Percentiles rank a stretch among this genome's conserved stretches.
Conservation (phyloP, 331 rosid genomes). For the Rosa hybrid region DNA sequence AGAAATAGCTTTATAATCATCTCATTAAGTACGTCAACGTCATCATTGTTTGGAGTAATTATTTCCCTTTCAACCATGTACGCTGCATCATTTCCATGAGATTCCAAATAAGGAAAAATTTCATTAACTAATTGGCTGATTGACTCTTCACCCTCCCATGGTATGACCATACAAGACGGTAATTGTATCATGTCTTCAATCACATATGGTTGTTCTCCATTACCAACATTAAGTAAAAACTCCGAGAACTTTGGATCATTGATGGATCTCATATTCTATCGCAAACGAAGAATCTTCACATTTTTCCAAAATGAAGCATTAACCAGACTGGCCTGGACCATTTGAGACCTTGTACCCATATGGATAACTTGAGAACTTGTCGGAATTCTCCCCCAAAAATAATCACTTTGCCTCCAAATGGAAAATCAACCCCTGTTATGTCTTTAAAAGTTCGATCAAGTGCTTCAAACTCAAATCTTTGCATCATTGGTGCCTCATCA, state of each 20-base stretch:
- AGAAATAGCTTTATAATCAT: not conserved
- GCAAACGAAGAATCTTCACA: not conserved
- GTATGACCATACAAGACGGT: not conserved
- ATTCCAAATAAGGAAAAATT: not conserved
- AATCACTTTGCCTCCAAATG: slow-evolving; percentile 6
- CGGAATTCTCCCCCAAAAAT: not conserved
- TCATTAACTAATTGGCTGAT: not conserved
- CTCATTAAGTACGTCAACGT: not conserved
- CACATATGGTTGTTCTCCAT: too few relatives aligned
- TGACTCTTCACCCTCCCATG: not conserved
- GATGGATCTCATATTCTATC: not conserved
- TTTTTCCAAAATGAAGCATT: not conserved
- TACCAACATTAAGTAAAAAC: not conserved
- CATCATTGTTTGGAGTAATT: too few relatives aligned
- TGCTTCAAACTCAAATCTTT: not conserved
- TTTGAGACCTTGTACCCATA: not conserved
- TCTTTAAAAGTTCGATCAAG: slow-evolving; percentile 5
- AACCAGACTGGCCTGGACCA: not conserved
- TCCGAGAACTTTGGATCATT: not conserved
- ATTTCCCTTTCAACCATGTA: too few relatives aligned
- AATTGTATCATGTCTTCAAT: not conserved
- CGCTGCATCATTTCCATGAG: too few relatives aligned
- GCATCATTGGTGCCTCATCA: too few relatives aligned
- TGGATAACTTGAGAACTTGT: not conserved
- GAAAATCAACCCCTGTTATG: not conserved